phyloP scores from a whole-genome alignment of 768 basidiomycete species.

The Termitomyces sp. region DNA sequence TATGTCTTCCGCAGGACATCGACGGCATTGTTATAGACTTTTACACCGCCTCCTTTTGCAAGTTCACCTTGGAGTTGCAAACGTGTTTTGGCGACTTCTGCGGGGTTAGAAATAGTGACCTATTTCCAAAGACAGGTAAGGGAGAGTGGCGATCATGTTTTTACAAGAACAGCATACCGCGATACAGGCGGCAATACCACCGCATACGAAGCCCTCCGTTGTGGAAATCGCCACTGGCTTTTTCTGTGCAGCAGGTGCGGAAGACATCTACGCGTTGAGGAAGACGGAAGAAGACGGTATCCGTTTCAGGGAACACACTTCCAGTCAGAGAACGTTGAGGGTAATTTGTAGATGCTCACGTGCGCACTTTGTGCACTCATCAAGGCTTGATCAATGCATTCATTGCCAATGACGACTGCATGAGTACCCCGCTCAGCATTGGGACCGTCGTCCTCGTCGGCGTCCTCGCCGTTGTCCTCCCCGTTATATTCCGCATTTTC shows the following conservation, averaged over 20 bases:
- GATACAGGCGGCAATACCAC: slow-evolving; percentile 86
- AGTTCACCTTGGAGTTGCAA: slow-evolving; percentile 96
- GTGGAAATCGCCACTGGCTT: slow-evolving; percentile 45
- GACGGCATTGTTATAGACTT: slow-evolving; percentile 83
- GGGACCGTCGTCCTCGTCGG: slow-evolving; percentile 52
- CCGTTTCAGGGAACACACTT: neutral
- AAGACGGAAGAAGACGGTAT: neutral
- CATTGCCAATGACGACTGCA: slow-evolving; percentile 15
- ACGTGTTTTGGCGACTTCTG: slow-evolving; percentile 89
- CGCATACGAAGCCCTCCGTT: slow-evolving; percentile 78
- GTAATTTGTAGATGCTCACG: slow-evolving; percentile 7
- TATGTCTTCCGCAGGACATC: slow-evolving; percentile 88
- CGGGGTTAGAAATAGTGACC: slow-evolving; percentile 79
- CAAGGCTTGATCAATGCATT: neutral
- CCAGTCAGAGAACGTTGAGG: neutral
- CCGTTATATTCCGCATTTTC: slow-evolving; percentile 45
- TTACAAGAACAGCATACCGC: slow-evolving; percentile 50
- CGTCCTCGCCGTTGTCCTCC: slow-evolving; percentile 50
- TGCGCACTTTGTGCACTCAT: neutral
- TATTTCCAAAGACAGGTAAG: slow-evolving; percentile 20
- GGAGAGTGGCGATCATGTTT: neutral
- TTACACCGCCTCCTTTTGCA: slow-evolving; percentile 59
- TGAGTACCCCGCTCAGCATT: slow-evolving; percentile 37
- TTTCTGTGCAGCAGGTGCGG: slow-evolving; percentile 1
- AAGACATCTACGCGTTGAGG: slow-evolving; percentile 10